Conservation (phyloP, 108 stramenopile species). For the Cyclotella choctawhatcheeana region DNA sequence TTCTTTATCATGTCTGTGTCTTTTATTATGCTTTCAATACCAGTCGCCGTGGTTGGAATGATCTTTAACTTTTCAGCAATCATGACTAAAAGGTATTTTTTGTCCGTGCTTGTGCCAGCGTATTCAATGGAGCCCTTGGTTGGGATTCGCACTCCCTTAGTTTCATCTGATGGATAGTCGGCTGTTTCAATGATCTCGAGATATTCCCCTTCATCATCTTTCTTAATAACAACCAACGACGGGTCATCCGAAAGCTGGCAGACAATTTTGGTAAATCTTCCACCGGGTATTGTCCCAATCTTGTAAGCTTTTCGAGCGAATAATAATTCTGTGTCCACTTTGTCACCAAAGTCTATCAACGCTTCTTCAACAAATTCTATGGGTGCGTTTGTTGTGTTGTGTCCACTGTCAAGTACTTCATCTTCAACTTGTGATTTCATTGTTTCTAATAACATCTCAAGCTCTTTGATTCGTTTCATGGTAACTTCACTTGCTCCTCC, state of each 20-base stretch:
- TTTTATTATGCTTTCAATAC: background rate
- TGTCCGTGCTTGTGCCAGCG: constrained; percentile 9
- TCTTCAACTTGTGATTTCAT: background rate
- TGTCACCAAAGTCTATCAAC: constrained; percentile 26
- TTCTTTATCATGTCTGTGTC: background rate
- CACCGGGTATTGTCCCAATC: constrained; percentile 58
- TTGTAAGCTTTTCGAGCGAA: constrained; percentile 73
- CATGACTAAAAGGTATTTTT: background rate
- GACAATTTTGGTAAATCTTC: constrained; percentile 49
- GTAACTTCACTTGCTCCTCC: constrained; percentile 66
- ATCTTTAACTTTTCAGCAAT: background rate
- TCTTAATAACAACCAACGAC: background rate
- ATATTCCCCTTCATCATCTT: background rate
- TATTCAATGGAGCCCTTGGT: background rate
- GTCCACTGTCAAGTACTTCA: background rate
- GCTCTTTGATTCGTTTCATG: constrained; percentile 43
- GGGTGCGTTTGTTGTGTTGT: too few relatives aligned
- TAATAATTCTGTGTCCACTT: constrained; percentile 22
- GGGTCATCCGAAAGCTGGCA: constrained; percentile 61
- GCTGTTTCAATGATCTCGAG: background rate
- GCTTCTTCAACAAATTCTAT: constrained; percentile 24
- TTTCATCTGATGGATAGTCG: too few relatives aligned
- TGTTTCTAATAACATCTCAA: constrained; percentile 37
- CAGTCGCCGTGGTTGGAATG: background rate
- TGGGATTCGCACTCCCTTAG: background rate